These are phyloP conservation scores for Mycotypha africana DNA, from an alignment of 371 early-diverging fungal genomes.

Conservation along the genomic window DNA sequence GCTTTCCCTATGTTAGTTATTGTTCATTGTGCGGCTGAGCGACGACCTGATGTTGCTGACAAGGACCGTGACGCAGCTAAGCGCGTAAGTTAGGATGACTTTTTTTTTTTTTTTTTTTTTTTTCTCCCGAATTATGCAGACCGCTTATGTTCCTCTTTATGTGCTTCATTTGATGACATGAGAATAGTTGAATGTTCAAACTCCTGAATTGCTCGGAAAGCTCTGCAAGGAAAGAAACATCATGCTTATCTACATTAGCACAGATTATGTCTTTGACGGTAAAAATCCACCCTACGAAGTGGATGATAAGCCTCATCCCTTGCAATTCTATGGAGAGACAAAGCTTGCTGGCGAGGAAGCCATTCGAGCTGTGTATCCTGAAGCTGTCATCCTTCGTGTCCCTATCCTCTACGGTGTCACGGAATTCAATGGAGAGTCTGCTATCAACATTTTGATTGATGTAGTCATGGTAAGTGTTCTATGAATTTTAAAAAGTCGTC, in stretches of 20 bases:
- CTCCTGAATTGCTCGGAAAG: slow-evolving; percentile 53
- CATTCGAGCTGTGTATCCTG: slow-evolving; percentile 45
- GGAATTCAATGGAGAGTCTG: slow-evolving; percentile 68
- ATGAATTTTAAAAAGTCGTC: no score
- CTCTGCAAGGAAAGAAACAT: slow-evolving; percentile 42
- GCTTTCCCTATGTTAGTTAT: no score
- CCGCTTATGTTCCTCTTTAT: background rate
- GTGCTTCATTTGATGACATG: no score
- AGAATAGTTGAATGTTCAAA: slow-evolving; percentile 60
- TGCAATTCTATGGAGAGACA: slow-evolving; percentile 77
- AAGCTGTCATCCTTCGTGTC: slow-evolving; percentile 69
- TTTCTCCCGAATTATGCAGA: no score
- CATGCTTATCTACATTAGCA: slow-evolving; percentile 77
- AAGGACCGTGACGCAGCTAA: slow-evolving; percentile 51
- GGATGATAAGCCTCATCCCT: slow-evolving; percentile 65
- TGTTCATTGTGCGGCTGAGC: slow-evolving; percentile 85
- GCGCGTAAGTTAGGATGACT: slow-evolving; percentile 27
- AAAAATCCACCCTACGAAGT: slow-evolving; percentile 72
- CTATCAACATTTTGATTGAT: slow-evolving; percentile 69
- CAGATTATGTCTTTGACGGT: slow-evolving; percentile 93
- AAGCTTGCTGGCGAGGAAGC: slow-evolving; percentile 74
- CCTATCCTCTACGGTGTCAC: slow-evolving; percentile 77
- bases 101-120: no score
- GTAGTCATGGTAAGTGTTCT: slow-evolving; percentile 43
- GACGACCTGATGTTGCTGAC: slow-evolving; percentile 82